Conservation (phyloP, 2,329 filamentous ascomycete species). For the Whalleya microplaca region DNA sequence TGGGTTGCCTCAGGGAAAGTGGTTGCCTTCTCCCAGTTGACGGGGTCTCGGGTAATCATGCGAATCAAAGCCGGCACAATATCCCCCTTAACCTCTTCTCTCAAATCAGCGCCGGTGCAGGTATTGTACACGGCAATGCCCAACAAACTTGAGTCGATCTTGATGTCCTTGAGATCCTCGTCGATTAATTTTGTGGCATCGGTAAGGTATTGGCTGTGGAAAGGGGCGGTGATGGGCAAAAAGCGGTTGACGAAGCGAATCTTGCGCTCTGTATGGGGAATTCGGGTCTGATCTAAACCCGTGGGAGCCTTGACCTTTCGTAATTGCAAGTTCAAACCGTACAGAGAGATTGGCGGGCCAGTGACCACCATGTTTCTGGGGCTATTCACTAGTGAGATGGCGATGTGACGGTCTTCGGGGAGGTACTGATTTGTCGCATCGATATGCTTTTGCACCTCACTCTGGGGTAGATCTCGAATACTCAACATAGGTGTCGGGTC, state of each 20-base stretch:
- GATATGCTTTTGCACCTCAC: slow-evolving; percentile 93
- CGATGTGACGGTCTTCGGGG: slow-evolving; percentile 88
- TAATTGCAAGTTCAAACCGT: slow-evolving; percentile 91
- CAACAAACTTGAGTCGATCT: slow-evolving; percentile 73
- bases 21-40: slow-evolving; percentile 96
- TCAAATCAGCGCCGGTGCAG: slow-evolving; percentile 83
- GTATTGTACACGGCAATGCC: slow-evolving; percentile 90
- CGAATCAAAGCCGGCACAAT: slow-evolving; percentile 85
- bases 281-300: slow-evolving; percentile 92
- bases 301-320: slow-evolving; percentile 97
- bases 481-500: slow-evolving; percentile 96
- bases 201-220: slow-evolving; percentile 93
- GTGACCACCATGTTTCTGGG: slow-evolving; percentile 96
- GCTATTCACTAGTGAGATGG: slow-evolving; percentile 95
- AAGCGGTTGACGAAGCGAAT: slow-evolving; percentile 96
- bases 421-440: slow-evolving; percentile 97
- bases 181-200: slow-evolving; percentile 83
- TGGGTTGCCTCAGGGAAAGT: slow-evolving; percentile 90
- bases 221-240: slow-evolving; percentile 94
- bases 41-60: slow-evolving; percentile 91
- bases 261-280: slow-evolving; percentile 95
- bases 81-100: slow-evolving; percentile 70
- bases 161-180: slow-evolving; percentile 82
- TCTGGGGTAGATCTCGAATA: slow-evolving; percentile 86
- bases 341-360: slow-evolving; percentile 91